A percentile compares a stretch with the other conserved stretches of the same genome.
These are phyloP conservation scores for Puya raimondii DNA, from an alignment of 176 grass and related monocot species.

Conservation along the genomic window DNA sequence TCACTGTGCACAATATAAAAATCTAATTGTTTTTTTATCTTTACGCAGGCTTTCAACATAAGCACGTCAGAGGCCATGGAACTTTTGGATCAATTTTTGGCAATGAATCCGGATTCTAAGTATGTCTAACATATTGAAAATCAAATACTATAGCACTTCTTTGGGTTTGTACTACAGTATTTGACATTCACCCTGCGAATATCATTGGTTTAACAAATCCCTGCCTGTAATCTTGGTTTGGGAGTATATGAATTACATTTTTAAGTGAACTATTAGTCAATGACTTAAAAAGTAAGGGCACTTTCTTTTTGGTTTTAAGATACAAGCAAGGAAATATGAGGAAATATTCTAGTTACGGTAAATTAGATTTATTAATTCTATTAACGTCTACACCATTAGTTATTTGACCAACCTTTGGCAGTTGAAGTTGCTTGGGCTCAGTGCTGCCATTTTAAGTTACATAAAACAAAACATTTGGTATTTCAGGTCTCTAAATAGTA, in stretches of 20 bases:
- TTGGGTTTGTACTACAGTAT: background rate
- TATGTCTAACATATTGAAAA: constrained; percentile 21
- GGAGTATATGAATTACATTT: background rate
- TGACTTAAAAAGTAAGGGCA: no score
- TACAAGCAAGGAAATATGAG: no score
- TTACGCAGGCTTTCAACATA: constrained; percentile 12
- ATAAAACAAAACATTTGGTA: no score
- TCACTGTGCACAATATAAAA: background rate
- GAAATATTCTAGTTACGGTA: no score
- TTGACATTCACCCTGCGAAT: background rate
- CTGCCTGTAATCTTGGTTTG: no score
- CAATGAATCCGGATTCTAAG: constrained; percentile 67
- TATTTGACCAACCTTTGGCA: no score
- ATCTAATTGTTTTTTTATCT: background rate
- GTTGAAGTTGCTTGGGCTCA: no score
- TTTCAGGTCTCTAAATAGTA: no score
- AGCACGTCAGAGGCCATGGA: constrained; percentile 73
- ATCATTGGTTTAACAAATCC: background rate
- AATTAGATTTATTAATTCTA: no score
- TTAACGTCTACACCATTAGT: no score
- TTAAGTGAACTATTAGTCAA: background rate
- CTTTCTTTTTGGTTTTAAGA: no score
- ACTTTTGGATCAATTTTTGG: constrained; percentile 73
- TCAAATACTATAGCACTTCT: background rate
- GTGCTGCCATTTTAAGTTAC: no score